Evolutionary conservation across 140 eudicot species (phyloP), one percentile per base, ranked within the genome.

Genomic region (Oenanthe javanica): DNA sequence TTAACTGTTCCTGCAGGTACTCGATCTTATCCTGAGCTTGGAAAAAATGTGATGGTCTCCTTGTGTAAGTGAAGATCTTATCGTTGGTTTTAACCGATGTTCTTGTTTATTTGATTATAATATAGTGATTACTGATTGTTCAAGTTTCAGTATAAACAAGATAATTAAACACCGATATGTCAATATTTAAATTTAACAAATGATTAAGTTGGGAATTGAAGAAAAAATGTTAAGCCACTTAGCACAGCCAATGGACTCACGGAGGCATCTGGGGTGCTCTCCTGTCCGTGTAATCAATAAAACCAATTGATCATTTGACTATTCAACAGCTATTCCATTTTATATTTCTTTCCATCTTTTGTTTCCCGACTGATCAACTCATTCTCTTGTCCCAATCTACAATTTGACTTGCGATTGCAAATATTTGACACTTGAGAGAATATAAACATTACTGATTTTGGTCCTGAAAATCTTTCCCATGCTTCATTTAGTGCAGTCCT

Each of bases 401-500:
- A n/a, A 61, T 8, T 61, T 61, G 70, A 61, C 38, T 8, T 61
- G 70, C 14, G n/a, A 36, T 61, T 61, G 70, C 14, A 61, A 61
- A n/a, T 14, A 61, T n/a, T 55, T n/a, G 70, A 61, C 70, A 61
- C 15, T 61, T n/a, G 70, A 61, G 70, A 61, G 70, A 61, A 59
- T 59, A 6, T 21, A 59, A 21, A n/a, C 67, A 61, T 9, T 9
- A n/a, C 31, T 61, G 15, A 61, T 21, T 1, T 9, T 61, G 70
- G 70, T 61, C 70, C 70, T 23, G 70, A 61, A 61, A 23, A 61
- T 61, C 70, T 59, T 8, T 59, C 9, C 23, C 70, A 61, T 23
- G 70, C 70, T 3, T 61, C 14, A 3, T 61, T 61, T 61, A 61
- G 70, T 61, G 38, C 38, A 8, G 70, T 61, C 70, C 70, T n/a